These are phyloP conservation scores for Pascua sp. DNA, from an alignment of 1,284 basidiomycete species.

Conservation along the genomic window DNA sequence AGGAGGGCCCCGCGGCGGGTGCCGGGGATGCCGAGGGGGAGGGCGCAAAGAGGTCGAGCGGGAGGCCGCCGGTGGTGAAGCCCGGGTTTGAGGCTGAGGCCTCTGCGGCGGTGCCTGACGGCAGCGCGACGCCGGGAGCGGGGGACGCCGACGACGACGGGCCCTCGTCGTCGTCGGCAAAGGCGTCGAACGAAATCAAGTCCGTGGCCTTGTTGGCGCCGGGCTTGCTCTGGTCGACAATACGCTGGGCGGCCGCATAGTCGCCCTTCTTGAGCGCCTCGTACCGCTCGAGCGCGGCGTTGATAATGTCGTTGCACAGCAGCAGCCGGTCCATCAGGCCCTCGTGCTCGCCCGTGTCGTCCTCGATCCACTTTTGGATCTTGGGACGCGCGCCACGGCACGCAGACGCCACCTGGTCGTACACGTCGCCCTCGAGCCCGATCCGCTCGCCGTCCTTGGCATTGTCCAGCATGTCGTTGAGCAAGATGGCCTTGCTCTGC, in stretches of 20 bases:
- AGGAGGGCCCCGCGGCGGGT: conserved; percentile 10
- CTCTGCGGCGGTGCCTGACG: conserved; percentile 24
- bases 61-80: conserved; percentile 43
- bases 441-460: conserved; percentile 75
- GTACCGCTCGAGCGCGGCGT: conserved; percentile 83
- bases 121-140: conserved; percentile 41
- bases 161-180: conserved; percentile 37
- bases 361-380: conserved; percentile 97
- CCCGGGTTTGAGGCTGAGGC: conserved; percentile 24
- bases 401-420: conserved; percentile 90
- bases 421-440: conserved; percentile 81
- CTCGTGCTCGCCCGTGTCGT: conserved; percentile 70
- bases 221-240: conserved; percentile 1
- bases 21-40: conserved; percentile 32
- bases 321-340: conserved; percentile 89
- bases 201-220: conserved; percentile 18
- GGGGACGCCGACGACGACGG: no score
- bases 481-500: conserved; percentile 85
- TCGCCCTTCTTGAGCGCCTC: conserved; percentile 90
- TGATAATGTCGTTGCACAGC: conserved; percentile 96
- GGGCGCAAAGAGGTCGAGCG: conserved; percentile 49
- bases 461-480: conserved; percentile 97
- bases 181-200: conserved; percentile 51
- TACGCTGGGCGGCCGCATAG: conserved; percentile 50
- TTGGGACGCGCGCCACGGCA: conserved; percentile 82